Conservation (phyloP, 352 stramenopile genomes). For the Globisporangium polare region DNA sequence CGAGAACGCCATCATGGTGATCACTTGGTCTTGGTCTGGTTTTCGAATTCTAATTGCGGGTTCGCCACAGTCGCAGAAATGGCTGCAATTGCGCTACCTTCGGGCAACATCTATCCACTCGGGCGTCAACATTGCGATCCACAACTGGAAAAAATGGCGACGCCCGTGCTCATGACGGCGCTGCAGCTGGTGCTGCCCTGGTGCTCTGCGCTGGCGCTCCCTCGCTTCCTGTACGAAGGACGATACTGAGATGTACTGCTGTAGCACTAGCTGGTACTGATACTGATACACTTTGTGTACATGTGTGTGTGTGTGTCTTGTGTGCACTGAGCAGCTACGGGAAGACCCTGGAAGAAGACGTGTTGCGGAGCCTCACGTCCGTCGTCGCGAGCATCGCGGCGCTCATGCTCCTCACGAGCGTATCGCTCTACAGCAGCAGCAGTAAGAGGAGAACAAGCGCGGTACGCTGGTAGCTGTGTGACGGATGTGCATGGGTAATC, state of each 20-base stretch:
- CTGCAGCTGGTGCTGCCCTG: slow-evolving; percentile 25
- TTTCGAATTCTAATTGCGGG: not conserved
- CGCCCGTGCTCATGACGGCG: slow-evolving; percentile 1
- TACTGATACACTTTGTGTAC: not conserved
- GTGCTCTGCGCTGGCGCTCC: slow-evolving; percentile 14
- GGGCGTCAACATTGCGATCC: not conserved
- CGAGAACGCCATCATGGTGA: slow-evolving; percentile 21
- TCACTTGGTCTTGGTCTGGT: not conserved
- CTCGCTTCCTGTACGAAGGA: slow-evolving; percentile 24
- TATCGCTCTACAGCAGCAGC: slow-evolving; percentile 20
- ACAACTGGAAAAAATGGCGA: not conserved
- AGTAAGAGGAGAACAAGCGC: not conserved
- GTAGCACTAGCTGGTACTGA: not conserved
- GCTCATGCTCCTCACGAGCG: slow-evolving; percentile 26
- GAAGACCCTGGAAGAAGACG: slow-evolving; percentile 41
- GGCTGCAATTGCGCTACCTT: not conserved
- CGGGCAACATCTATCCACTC: not conserved
- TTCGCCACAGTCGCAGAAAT: not conserved
- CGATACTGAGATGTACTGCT: not conserved
- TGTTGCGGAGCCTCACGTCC: slow-evolving; percentile 35
- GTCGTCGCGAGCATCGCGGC: slow-evolving; percentile 29
- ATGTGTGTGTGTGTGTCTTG: not conserved
- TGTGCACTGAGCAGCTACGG: slow-evolving; percentile 19
- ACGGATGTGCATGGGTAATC: too few species aligned
- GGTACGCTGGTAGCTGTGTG: not conserved